These are phyloP conservation scores for Cercospora brassicicola DNA, from an alignment of 2,329 filamentous ascomycete genomes.

Conservation along the genomic window DNA sequence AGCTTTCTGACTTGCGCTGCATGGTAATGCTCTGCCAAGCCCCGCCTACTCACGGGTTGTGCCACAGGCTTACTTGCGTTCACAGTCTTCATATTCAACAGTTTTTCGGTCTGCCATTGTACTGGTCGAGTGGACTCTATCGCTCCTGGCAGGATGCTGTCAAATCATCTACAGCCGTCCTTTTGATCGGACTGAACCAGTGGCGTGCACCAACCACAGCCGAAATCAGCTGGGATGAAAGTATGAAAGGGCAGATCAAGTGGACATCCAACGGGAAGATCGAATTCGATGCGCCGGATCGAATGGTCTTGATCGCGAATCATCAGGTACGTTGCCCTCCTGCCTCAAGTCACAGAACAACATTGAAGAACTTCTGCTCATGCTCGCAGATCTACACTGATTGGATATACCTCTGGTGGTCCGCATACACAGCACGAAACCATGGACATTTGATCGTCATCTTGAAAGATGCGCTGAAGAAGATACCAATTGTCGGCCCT, in stretches of 20 bases:
- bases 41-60: not conserved
- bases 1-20: slow-evolving; percentile 7
- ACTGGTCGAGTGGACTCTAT: slow-evolving; percentile 4
- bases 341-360: not conserved
- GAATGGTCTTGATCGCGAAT: slow-evolving; percentile 79
- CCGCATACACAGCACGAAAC: slow-evolving; percentile 65
- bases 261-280: slow-evolving; percentile 68
- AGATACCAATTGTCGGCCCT: slow-evolving; percentile 74
- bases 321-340: slow-evolving; percentile 57
- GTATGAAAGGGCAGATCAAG: slow-evolving; percentile 71
- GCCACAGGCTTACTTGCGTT: not conserved
- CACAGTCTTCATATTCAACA: slow-evolving; percentile 21
- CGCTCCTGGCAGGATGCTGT: slow-evolving; percentile 13
- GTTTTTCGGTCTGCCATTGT: slow-evolving; percentile 14
- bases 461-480: slow-evolving; percentile 81
- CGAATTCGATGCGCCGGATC: slow-evolving; percentile 74
- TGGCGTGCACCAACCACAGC: slow-evolving; percentile 81
- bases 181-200: slow-evolving; percentile 74
- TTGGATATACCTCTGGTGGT: slow-evolving; percentile 94
- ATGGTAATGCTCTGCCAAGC: not conserved
- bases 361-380: not conserved
- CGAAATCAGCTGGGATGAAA: slow-evolving; percentile 77
- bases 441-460: slow-evolving; percentile 89
- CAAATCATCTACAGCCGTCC: slow-evolving; percentile 73
- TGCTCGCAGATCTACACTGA: slow-evolving; percentile 59